Percentiles rank a stretch among this genome's conserved stretches.
Evolutionary conservation across 257 asterid genomes (phyloP).

Genomic region (Mentha longifolia): DNA sequence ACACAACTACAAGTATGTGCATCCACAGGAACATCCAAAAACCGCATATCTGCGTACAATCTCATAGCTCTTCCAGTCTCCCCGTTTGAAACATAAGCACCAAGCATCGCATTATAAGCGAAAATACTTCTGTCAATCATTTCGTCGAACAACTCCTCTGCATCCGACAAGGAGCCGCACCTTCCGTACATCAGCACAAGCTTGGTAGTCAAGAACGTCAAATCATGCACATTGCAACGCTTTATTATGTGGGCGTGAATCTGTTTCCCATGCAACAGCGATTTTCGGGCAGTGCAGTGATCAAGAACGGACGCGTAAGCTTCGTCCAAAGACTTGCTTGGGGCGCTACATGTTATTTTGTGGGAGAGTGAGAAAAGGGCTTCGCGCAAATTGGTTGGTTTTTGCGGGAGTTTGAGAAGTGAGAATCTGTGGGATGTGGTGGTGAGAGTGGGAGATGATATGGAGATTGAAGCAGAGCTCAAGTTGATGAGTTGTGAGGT

Average conservation of each 20-base stretch:
- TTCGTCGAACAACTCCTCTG: conserved; percentile 65
- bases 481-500: conserved; percentile 36
- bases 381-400: conserved; percentile 38
- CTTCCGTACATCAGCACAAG: conserved; percentile 71
- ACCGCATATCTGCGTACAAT: conserved; percentile 58
- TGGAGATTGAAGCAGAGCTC: conserved; percentile 35
- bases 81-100: conserved; percentile 63
- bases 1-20: conserved; percentile 61
- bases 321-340: conserved; percentile 47
- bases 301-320: conserved; percentile 63
- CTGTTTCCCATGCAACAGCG: conserved; percentile 56
- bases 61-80: conserved; percentile 53
- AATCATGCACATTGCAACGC: conserved; percentile 40
- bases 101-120: conserved; percentile 82
- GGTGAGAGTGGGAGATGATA: conserved; percentile 31
- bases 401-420: conserved; percentile 31
- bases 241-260: conserved; percentile 63
- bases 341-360: conserved; percentile 24
- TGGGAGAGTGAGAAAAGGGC: conserved; percentile 41
- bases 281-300: conserved; percentile 48
- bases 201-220: conserved; percentile 65
- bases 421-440: conserved; percentile 20
- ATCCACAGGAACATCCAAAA: conserved; percentile 50
- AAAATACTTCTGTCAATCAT: conserved; percentile 65
- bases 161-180: conserved; percentile 57